A percentile compares a stretch with the other conserved stretches of the same genome.
Conservation (phyloP, 1,284 basidiomycete species). For the Apiotrichum gracile region DNA sequence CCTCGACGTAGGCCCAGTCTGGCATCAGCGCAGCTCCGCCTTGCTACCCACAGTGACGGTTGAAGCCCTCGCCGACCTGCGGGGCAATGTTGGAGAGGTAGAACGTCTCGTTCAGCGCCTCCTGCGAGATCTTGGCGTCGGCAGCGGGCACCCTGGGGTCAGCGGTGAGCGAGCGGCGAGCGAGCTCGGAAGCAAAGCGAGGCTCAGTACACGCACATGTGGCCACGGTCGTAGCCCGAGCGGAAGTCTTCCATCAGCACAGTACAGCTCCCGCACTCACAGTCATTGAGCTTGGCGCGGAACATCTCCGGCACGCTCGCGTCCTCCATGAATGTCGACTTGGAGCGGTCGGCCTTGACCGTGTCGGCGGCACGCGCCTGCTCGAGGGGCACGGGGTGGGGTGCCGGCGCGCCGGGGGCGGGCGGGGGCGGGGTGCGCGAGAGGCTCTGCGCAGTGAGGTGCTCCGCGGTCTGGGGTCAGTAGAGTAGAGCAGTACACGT, state of each 20-base stretch:
- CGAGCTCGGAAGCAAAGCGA: too few species aligned
- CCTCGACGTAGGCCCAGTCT: constrained; percentile 97
- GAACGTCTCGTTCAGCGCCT: constrained; percentile 97
- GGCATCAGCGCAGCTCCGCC: constrained; percentile 13
- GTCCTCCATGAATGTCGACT: constrained; percentile 85
- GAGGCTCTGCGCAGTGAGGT: constrained; percentile 72
- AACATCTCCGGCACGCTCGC: constrained; percentile 68
- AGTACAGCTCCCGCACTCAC: constrained; percentile 19
- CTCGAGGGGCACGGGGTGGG: constrained; percentile 31
- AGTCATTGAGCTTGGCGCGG: constrained; percentile 79
- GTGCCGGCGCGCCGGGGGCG: constrained; percentile 16
- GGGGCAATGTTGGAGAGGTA: constrained; percentile 92
- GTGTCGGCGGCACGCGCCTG: constrained; percentile 36
- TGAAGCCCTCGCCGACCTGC: constrained; percentile 96
- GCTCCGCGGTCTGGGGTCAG: constrained; percentile 73
- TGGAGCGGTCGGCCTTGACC: constrained; percentile 60
- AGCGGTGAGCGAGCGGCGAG: too few species aligned
- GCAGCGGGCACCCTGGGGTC: constrained; percentile 82
- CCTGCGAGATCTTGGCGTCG: constrained; percentile 75
- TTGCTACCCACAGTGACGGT: constrained; percentile 89
- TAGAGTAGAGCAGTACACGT: constrained; percentile 22
- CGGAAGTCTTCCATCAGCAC: constrained; percentile 57
- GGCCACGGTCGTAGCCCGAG: constrained; percentile 93
- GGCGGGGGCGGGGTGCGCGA: constrained; percentile 50
- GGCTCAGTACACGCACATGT: too few species aligned